A percentile compares a stretch with the other conserved stretches of the same genome.
Conservation (phyloP, 495 filamentous ascomycete species). For the Neurospora sp. region DNA sequence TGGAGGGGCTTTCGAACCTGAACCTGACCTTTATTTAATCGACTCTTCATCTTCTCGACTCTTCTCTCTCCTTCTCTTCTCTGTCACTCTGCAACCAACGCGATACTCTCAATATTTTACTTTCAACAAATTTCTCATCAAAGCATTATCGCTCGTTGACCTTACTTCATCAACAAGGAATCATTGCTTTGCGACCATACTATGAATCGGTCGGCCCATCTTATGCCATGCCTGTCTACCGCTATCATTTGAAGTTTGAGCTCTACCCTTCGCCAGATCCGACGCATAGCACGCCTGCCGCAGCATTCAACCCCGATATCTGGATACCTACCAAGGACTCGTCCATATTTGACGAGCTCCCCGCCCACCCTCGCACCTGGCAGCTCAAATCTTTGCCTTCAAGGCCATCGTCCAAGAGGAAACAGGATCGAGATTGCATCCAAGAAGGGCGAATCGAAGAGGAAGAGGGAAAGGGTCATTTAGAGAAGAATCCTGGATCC, state of each 20-base stretch:
- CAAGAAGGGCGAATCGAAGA: background rate
- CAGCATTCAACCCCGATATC: slow-evolving; percentile 11
- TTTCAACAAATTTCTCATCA: background rate
- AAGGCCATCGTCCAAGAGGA: background rate
- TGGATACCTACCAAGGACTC: slow-evolving; percentile 31
- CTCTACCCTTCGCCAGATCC: slow-evolving; percentile 50
- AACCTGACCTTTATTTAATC: background rate
- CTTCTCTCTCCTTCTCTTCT: background rate
- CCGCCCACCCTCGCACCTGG: slow-evolving; percentile 26
- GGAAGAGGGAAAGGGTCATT: background rate
- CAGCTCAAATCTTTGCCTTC: background rate
- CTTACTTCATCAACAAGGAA: background rate
- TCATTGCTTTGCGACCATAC: background rate
- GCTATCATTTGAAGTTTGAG: slow-evolving; percentile 87
- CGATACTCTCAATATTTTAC: background rate
- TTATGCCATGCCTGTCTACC: slow-evolving; percentile 64
- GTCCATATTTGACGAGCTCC: slow-evolving; percentile 37
- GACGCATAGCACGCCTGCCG: slow-evolving; percentile 4
- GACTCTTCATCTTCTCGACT: background rate
- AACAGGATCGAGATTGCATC: background rate
- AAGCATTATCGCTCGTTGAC: background rate
- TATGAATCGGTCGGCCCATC: background rate
- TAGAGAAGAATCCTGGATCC: background rate
- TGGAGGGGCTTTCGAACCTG: background rate
- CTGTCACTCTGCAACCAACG: background rate